Percentiles rank a stretch among this genome's conserved stretches.
Evolutionary conservation across 148 eudicot species (phyloP).

Genomic region (Silene uniflora): DNA sequence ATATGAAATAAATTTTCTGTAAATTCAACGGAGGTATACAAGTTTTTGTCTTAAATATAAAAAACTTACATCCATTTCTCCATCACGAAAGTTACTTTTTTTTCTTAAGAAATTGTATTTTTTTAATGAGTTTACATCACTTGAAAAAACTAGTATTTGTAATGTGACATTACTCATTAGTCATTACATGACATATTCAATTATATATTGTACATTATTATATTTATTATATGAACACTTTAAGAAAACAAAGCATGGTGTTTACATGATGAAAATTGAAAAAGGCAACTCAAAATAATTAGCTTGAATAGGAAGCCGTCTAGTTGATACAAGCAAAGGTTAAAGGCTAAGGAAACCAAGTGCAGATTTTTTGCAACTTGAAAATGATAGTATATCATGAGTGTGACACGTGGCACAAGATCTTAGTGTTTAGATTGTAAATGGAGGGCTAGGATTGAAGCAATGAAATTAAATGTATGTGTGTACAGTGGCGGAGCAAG

Average conservation of each 20-base stretch:
- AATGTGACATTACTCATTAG: not conserved
- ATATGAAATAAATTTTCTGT: too few relatives aligned
- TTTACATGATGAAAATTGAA: not conserved
- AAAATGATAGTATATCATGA: not conserved
- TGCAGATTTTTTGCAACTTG: not conserved
- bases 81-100: too few relatives aligned
- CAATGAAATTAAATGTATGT: too few relatives aligned
- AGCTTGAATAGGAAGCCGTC: slow-evolving; percentile 23
- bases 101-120: too few relatives aligned
- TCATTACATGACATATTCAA: not conserved
- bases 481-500: too few relatives aligned
- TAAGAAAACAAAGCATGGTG: not conserved
- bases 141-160: not conserved
- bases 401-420: slow-evolving; percentile 21
- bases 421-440: not conserved
- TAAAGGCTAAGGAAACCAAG: not conserved
- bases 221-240: not conserved
- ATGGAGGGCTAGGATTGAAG: slow-evolving; percentile 20
- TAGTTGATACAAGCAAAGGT: slow-evolving; percentile 3
- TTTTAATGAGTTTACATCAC: too few relatives aligned
- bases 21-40: too few relatives aligned
- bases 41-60: too few relatives aligned
- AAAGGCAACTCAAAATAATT: not conserved
- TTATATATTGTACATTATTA: not conserved
- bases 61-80: too few relatives aligned